phyloP scores from a whole-genome alignment of 495 filamentous ascomycete species.

The Aspergillus wentii region DNA sequence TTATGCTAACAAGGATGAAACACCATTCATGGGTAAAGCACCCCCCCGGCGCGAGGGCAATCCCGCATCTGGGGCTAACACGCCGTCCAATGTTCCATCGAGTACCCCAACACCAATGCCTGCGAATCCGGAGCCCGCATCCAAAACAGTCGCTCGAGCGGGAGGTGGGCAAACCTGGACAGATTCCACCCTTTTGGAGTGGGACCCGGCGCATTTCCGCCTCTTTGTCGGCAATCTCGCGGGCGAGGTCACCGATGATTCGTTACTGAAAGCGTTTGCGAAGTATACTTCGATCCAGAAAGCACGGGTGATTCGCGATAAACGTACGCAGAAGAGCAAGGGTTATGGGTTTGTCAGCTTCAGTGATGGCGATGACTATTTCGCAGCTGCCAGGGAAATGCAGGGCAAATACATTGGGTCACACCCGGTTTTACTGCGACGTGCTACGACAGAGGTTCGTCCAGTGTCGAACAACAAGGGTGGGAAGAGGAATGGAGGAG shows the following conservation, averaged over 20 bases:
- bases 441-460: slow-evolving; percentile 87
- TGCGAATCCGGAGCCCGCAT: slow-evolving; percentile 40
- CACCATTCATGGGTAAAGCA: slow-evolving; percentile 19
- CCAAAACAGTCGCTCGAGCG: slow-evolving; percentile 73
- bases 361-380: slow-evolving; percentile 91
- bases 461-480: slow-evolving; percentile 49
- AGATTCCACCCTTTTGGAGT: slow-evolving; percentile 81
- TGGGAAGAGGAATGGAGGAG: slow-evolving; percentile 38
- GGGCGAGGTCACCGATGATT: slow-evolving; percentile 97
- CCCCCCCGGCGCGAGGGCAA: slow-evolving; percentile 16
- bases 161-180: slow-evolving; percentile 90
- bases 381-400: slow-evolving; percentile 94
- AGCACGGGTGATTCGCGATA: slow-evolving; percentile 92
- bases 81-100: slow-evolving; percentile 26
- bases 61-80: slow-evolving; percentile 40
- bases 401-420: slow-evolving; percentile 98
- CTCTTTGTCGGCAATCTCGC: slow-evolving; percentile 96
- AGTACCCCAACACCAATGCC: slow-evolving; percentile 36
- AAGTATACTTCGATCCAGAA: slow-evolving; percentile 85
- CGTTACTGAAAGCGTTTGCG: slow-evolving; percentile 85
- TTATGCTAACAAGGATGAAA: slow-evolving; percentile 61
- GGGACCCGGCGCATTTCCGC: slow-evolving; percentile 93
- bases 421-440: slow-evolving; percentile 80
- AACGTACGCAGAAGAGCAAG: slow-evolving; percentile 89
- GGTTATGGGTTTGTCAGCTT: slow-evolving; percentile 97